Evolutionary conservation across 768 basidiomycete species (phyloP), one percentile per base, ranked within the genome.

Genomic region (Dacryopinax spathularia): DNA sequence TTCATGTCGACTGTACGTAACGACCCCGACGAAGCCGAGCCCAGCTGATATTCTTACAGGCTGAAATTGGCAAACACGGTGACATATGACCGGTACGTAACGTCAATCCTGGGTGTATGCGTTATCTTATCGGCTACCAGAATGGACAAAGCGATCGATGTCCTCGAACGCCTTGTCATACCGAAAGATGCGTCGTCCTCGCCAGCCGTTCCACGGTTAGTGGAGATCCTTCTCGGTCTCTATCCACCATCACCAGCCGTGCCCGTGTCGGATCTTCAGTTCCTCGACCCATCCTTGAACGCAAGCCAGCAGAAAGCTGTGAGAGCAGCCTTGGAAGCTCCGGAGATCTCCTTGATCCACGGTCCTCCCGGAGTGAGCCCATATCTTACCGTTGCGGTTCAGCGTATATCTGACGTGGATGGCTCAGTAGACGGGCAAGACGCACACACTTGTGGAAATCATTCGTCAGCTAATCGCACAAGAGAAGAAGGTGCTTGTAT

Each of bases 371-470:
- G 95, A 20, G 68, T 69, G 60, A 36, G 67, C 41, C 3, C 15
- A n/a, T n/a, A 7, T 27, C 31, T 29, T 13, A 18, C 48, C 39
- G 39, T 18, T 3, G 10, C 10, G 13, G 48, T 27, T 13, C 25
- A 27, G 9, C 31, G 48, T 15, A 7, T 12, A 10, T 56, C 18
- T 65, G n/a, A n/a, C n/a, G n/a, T n/a, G 44, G 9, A 22, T 22
- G 12, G 59, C 10, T 61, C 39, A 61, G 85, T 86, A 89, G 64
- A 95, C 93, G 1, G 95, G 95, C 6, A 98, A 98, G 77, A 99
- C 95, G 0, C 89, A 92, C 68, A 96, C 95, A 0, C 79, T 99
- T 18, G 87, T 97, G 34, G 95, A 99, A 73, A 82, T 96, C 60
- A 89, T 97, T 64, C 84, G 89, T 31, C 94, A 97, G 69, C 75